Base-by-base conservation (phyloP, 768 basidiomycete genomes). In the Leucosporidium scottii region DNA sequence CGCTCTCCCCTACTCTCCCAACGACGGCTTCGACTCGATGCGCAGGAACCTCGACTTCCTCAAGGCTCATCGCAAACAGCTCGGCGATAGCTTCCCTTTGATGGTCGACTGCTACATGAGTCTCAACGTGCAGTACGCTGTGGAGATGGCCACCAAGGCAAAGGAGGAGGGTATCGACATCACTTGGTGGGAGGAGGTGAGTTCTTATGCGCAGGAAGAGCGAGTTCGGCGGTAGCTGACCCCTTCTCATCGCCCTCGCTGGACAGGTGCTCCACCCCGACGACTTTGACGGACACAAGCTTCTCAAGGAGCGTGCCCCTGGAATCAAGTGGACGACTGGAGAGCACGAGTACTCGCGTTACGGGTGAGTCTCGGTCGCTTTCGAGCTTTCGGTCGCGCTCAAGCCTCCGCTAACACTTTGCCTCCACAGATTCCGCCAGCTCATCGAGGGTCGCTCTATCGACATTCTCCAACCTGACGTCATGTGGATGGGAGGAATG, bases 391-490 rank as follows among this genome's bases (percentile, higher is more conserved):
- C 34, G 34, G 34, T 12, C 17, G 15, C 39, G 30, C 2, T 44
- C 49, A 10, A 34, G 7, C 27, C 5, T 9, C 10, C 13, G 50
- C 48, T 44, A 18, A 56, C 50, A 9, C n/a, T 18, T 20, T 18
- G 10, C 25, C 23, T 62, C 59, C 77, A 76, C 63, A 75, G 77
- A 39, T 79, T 78, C 77, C 76, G 79, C 48, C 78, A 79, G 66
- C 73, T 80, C 31, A 79, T 80, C 68, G 78, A 79, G 73, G 76
- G 75, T 68, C 76, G 79, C 23, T 72, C 76, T 2, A 69, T 80
- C 66, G 79, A 79, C 61, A 80, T 80, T 62, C 62, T 80, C 62
- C 79, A 80, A 66, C 79, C 79, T 4, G 79, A 80, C 63, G 77
- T 79, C 30, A 79, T 79, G 79, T 79, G 78, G 77, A 67, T 78